A percentile compares a stretch with the other conserved stretches of the same genome.
Conservation (phyloP, 1,139 yeast genomes). For the Yamadazyma dushanensis region DNA sequence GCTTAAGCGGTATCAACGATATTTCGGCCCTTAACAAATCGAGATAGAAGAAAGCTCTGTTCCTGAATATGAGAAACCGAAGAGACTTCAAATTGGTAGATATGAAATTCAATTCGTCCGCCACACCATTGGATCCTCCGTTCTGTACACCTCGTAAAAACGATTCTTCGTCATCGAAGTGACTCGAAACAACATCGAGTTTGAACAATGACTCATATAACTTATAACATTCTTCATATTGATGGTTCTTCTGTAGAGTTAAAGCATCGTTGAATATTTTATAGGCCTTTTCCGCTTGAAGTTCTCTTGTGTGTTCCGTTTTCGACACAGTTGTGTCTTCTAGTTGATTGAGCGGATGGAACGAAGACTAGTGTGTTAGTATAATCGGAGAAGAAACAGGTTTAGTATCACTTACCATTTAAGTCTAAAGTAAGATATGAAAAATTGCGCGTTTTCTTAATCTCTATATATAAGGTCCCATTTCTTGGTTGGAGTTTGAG, state of each 20-base stretch:
- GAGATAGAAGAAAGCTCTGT: slow-evolving; percentile 73
- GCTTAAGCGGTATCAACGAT: neutral
- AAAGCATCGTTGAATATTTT: slow-evolving; percentile 74
- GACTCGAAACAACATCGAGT: slow-evolving; percentile 63
- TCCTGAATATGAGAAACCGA: slow-evolving; percentile 76
- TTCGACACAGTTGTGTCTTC: slow-evolving; percentile 61
- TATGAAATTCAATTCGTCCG: slow-evolving; percentile 45
- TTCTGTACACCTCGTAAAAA: slow-evolving; percentile 43
- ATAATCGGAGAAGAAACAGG: neutral
- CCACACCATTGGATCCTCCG: slow-evolving; percentile 29
- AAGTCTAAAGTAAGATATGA: neutral
- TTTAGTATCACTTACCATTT: neutral
- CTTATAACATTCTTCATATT: slow-evolving; percentile 50
- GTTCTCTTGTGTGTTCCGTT: slow-evolving; percentile 88
- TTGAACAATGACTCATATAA: slow-evolving; percentile 64
- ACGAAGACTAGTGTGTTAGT: slow-evolving; percentile 52
- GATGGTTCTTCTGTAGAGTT: slow-evolving; percentile 50
- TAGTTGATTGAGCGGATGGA: slow-evolving; percentile 74
- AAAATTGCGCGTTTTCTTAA: too few relatives aligned
- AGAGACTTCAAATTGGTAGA: slow-evolving; percentile 75
- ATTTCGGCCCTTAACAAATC: slow-evolving; percentile 33
- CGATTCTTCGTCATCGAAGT: slow-evolving; percentile 43
- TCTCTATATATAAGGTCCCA: too few relatives aligned
- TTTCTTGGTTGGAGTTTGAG: too few relatives aligned
- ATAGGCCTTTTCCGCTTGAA: slow-evolving; percentile 84